Base-by-base conservation (phyloP, 768 basidiomycete genomes). In the Boletus fagicola region DNA sequence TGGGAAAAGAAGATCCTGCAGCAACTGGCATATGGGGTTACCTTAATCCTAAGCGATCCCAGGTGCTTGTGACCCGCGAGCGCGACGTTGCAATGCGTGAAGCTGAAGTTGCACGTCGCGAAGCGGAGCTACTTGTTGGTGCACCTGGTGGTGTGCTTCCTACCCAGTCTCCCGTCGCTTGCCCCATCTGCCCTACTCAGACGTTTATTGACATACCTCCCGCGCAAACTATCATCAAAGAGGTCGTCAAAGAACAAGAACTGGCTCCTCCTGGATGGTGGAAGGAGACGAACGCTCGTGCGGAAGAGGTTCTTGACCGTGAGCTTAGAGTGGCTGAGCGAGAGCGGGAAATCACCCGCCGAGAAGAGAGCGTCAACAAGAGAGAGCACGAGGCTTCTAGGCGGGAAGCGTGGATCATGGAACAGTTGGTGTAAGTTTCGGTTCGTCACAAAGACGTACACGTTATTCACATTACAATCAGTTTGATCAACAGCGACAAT, bases 391-490 rank as follows among this genome's bases (percentile, higher is more conserved):
- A 94, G 66, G 90, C 91, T 53, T 85, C 90, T 49, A 83, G 91
- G 63, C 90, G 92, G 56, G 92, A 94, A 71, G 80, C 77, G 30
- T 94, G 92, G 92, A 92, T 94, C 65, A 92, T 94, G 91, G 92
- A 94, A 60, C 92, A 94, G 65, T 83, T 94, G 36, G 85, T 90
- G 92, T 94, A 78, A 62, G 86, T 77, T 26, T 60, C 51, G 0
- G 10, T 38, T 43, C 11, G 5, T 24, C 28, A 6, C 9, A 7
- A 16, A 20, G 18, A 6, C 1, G 30, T 24, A 22, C n/a, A 38
- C 13, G 7, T 51, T 16, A 33, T 48, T 71, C 51, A 64, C 50
- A 16, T 48, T 53, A 4, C 53, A 30, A n/a, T 56, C 20, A 89
- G 88, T 71, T 75, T 82, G 58, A 81, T 91, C 56, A 89, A 89